Conservation (phyloP, 2,329 filamentous ascomycete genomes). For the Microsporum ferrugineum region DNA sequence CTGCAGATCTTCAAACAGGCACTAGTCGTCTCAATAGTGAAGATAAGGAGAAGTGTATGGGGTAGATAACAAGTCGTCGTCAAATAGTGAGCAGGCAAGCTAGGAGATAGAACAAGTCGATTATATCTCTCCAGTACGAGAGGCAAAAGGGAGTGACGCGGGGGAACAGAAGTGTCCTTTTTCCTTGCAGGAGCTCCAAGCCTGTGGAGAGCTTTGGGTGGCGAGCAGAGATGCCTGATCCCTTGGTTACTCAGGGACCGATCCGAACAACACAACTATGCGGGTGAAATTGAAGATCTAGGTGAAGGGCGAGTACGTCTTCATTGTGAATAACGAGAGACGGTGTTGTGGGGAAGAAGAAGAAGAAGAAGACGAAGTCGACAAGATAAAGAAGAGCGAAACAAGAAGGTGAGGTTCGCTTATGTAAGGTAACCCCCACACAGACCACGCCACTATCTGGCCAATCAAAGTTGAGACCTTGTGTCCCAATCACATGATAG, state of each 20-base stretch:
- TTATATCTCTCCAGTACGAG: background rate
- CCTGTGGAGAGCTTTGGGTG: background rate
- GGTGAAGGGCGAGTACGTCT: background rate
- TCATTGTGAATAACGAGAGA: background rate
- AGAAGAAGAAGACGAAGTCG: background rate
- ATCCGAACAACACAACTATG: background rate
- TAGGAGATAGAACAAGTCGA: background rate
- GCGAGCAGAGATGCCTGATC: background rate
- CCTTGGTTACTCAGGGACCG: background rate
- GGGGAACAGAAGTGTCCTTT: background rate
- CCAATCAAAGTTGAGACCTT: background rate
- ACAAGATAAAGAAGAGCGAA: background rate
- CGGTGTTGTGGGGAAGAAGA: background rate
- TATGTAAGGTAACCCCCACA: background rate
- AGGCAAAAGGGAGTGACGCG: background rate
- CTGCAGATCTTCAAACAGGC: slow-evolving; percentile 1
- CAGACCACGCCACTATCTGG: background rate
- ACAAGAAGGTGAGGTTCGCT: background rate
- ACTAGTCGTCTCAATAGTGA: background rate
- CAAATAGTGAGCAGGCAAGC: background rate
- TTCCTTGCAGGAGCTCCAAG: background rate
- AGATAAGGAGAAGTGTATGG: background rate
- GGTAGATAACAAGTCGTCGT: background rate
- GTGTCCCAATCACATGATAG: background rate
- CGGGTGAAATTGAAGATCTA: background rate